Percentiles rank a stretch among this genome's conserved stretches.
These are phyloP conservation scores for Samsoniella hepiali DNA, from an alignment of 2,329 filamentous ascomycete genomes.

Conservation along the genomic window DNA sequence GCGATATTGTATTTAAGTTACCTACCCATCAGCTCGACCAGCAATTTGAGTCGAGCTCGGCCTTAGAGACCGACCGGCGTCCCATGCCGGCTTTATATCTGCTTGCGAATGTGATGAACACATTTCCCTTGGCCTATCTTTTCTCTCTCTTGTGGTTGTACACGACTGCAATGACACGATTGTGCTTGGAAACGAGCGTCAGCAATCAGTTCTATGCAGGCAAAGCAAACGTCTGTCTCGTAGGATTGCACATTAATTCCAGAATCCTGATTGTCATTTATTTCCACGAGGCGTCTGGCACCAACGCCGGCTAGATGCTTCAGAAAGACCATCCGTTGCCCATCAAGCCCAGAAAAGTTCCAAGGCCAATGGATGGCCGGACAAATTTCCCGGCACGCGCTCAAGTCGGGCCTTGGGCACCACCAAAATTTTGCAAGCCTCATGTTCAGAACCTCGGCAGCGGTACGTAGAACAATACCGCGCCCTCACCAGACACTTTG, in stretches of 20 bases:
- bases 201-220: not conserved
- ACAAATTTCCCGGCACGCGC: too few relatives aligned
- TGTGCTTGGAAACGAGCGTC: constrained; percentile 14
- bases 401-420: too few relatives aligned
- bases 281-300: not conserved
- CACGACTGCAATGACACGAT: constrained; percentile 10
- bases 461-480: too few relatives aligned
- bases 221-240: not conserved
- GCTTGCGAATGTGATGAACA: constrained; percentile 37
- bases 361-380: too few relatives aligned
- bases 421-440: too few relatives aligned
- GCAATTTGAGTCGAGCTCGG: constrained; percentile 59
- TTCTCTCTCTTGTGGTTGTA: constrained; percentile 8
- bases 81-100: constrained; percentile 54
- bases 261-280: not conserved
- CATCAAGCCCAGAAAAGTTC: not conserved
- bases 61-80: constrained; percentile 71
- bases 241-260: not conserved
- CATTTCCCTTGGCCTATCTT: constrained; percentile 21
- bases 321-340: not conserved
- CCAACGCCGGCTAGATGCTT: not conserved
- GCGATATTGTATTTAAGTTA: constrained; percentile 43
- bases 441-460: too few relatives aligned
- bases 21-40: constrained; percentile 50
- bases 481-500: not conserved